Evolutionary conservation across 805 yeast species (phyloP), one percentile per base, ranked within the genome.

Genomic region (Candida germanica): DNA sequence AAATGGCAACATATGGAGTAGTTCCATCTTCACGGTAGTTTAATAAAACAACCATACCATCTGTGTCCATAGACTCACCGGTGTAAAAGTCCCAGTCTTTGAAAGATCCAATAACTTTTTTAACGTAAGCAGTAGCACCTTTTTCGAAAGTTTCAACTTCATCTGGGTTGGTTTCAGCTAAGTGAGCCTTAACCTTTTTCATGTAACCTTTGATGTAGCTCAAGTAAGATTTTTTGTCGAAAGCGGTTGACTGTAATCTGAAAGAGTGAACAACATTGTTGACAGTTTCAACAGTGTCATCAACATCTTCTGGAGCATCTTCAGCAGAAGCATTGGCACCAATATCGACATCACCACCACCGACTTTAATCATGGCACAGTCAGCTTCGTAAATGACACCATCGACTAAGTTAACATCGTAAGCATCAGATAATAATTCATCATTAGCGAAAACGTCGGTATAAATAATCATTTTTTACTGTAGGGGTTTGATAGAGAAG

Each of bases 1-100:
- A 93, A 83, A 89, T 82, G 51, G 89, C 87, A 61, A 91, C 93
- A 75, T 66, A 93, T 64, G 98, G 98, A 56, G 98, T 93, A 58
- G 81, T 76, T 77, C 98, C 98, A 67, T 93, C 98, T 78, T 93
- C 98, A 76, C 98, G 94, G 88, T 91, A 93, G 94, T 93, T 93
- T 73, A 93, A 85, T 69, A 93, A 80, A 55, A 88, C 87, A 64
- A 93, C 73, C 98, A 93, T 93, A 56, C 83, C 98, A 73, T 93
- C 98, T 69, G 98, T 98, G 81, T 93, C 97, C 98, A 93, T 93
- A 65, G 96, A 85, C 78, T 91, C 98, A 79, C 98, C 98, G 55
- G 96, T 91, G 89, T 73, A 93, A 80, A 93, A 93, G 66, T 93
- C 98, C 95, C 94, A 93, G 81, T 93, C 98, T 66, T 83, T 84